Percentiles rank a stretch among this genome's conserved stretches.
These are phyloP conservation scores for Tubosaeta sp. DNA, from an alignment of 768 basidiomycete species.

Conservation along the genomic window DNA sequence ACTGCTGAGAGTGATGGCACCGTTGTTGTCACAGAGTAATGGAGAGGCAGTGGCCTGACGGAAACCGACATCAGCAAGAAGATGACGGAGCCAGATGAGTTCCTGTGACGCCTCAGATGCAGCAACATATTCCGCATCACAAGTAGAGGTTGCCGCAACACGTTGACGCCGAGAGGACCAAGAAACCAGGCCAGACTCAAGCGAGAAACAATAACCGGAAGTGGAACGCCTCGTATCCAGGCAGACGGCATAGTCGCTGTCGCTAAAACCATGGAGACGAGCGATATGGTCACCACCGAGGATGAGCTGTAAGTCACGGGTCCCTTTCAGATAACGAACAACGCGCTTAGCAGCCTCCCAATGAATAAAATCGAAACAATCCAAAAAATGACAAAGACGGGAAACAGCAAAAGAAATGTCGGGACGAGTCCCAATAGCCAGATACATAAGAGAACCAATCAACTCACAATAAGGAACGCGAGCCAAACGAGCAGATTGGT, in stretches of 20 bases:
- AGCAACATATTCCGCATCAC: not conserved
- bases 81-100: not conserved
- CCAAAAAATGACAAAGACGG: constrained; percentile 7
- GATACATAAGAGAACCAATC: no score
- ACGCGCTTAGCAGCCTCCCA: constrained; percentile 9
- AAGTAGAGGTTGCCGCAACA: not conserved
- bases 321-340: not conserved
- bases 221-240: not conserved
- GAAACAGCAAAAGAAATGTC: no score
- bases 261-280: not conserved
- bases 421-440: no score
- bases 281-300: not conserved
- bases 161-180: no score
- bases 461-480: no score
- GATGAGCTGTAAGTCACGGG: not conserved
- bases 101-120: not conserved
- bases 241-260: not conserved
- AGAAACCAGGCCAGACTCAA: not conserved
- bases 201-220: not conserved
- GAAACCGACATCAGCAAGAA: not conserved
- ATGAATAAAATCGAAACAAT: constrained; percentile 5
- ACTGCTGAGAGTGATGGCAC: not conserved
- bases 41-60: not conserved
- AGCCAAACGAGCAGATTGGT: no score
- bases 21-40: not conserved